A percentile compares a stretch with the other conserved stretches of the same genome.
Evolutionary conservation across 495 filamentous ascomycete genomes (phyloP).

Genomic region (Tuber indicum): DNA sequence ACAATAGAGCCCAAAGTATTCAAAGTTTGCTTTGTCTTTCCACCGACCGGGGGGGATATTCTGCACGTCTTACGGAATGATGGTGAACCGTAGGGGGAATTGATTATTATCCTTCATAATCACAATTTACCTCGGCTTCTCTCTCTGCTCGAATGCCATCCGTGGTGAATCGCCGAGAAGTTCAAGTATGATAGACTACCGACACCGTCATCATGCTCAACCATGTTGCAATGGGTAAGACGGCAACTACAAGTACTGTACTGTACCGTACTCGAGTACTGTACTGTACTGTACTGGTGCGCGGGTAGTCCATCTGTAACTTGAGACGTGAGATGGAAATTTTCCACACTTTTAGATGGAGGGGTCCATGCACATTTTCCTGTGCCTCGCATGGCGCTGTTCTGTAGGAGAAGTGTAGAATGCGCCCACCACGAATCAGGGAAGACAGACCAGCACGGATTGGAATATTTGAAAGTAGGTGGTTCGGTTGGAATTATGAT

Average conservation of each 20-base stretch:
- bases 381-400: background rate
- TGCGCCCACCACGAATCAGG: background rate
- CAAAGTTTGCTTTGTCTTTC: background rate
- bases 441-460: background rate
- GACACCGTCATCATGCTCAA: background rate
- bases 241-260: background rate
- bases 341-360: slow-evolving; percentile 1
- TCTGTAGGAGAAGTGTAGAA: background rate
- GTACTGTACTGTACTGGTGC: too few species aligned
- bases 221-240: background rate
- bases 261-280: too few species aligned
- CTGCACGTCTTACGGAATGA: background rate
- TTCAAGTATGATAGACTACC: background rate
- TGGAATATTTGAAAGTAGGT: background rate
- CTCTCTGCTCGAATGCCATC: background rate
- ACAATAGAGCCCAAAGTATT: background rate
- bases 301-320: background rate
- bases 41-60: background rate
- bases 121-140: background rate
- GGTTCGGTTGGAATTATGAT: background rate
- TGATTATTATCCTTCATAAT: background rate
- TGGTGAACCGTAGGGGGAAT: background rate
- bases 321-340: background rate
- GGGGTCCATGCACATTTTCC: background rate
- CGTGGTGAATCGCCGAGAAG: background rate